Conservation (phyloP, 164 flowering plant species). For the Nymphaea colorata region DNA sequence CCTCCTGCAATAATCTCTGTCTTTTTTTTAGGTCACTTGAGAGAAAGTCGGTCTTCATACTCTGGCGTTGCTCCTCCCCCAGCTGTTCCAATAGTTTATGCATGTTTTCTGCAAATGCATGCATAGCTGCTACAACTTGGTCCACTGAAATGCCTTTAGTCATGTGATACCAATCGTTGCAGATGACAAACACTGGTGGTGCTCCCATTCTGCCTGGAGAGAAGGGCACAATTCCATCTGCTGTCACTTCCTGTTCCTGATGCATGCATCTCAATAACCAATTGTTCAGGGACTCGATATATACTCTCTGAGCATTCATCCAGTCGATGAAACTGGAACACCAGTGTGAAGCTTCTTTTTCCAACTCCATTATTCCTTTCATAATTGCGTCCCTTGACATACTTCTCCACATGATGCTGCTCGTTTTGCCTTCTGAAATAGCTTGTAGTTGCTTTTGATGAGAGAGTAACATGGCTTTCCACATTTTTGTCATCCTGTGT, state of each 20-base stretch:
- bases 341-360: slow-evolving; percentile 70
- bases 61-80: slow-evolving; percentile 70
- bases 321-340: slow-evolving; percentile 48
- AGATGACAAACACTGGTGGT: slow-evolving; percentile 65
- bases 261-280: slow-evolving; percentile 69
- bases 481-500: slow-evolving; percentile 76
- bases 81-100: slow-evolving; percentile 75
- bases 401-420: slow-evolving; percentile 29
- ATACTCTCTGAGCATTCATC: slow-evolving; percentile 59
- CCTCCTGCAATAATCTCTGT: slow-evolving; percentile 30
- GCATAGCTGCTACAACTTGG: slow-evolving; percentile 46
- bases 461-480: slow-evolving; percentile 75
- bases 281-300: slow-evolving; percentile 55
- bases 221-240: slow-evolving; percentile 80
- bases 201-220: slow-evolving; percentile 83
- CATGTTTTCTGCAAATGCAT: slow-evolving; percentile 48
- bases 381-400: slow-evolving; percentile 31
- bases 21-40: slow-evolving; percentile 56
- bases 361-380: slow-evolving; percentile 64
- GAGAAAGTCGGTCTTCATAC: slow-evolving; percentile 59
- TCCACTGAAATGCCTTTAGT: slow-evolving; percentile 48
- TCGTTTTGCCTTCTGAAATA: slow-evolving; percentile 51
- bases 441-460: slow-evolving; percentile 90
- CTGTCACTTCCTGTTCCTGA: slow-evolving; percentile 61
- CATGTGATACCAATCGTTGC: slow-evolving; percentile 83